Percentiles rank a stretch among this genome's conserved stretches.
These are phyloP conservation scores for Neofusicoccum ribis DNA, from an alignment of 2,329 filamentous ascomycete genomes.

Conservation along the genomic window DNA sequence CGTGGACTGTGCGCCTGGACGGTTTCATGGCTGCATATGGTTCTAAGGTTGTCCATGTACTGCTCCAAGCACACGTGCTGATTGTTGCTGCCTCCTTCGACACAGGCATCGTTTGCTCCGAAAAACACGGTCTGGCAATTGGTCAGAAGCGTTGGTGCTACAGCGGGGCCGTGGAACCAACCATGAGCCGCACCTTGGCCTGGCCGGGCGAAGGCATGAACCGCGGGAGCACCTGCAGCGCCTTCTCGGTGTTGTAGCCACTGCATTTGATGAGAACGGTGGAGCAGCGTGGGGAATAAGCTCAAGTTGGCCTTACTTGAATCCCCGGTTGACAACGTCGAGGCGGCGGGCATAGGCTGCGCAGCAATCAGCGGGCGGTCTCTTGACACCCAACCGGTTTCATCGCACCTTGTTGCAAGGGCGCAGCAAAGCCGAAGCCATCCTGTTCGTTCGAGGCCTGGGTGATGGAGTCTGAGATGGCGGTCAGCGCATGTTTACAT, in stretches of 20 bases:
- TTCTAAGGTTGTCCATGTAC: slow-evolving; percentile 71
- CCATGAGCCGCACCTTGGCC: slow-evolving; percentile 66
- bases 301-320: slow-evolving; percentile 52
- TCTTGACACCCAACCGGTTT: background rate
- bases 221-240: slow-evolving; percentile 65
- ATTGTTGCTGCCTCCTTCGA: slow-evolving; percentile 60
- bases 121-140: slow-evolving; percentile 70
- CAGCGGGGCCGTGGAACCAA: slow-evolving; percentile 31
- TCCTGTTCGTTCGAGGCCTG: slow-evolving; percentile 63
- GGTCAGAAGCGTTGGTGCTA: slow-evolving; percentile 10
- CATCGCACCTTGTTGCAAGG: slow-evolving; percentile 65
- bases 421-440: slow-evolving; percentile 74
- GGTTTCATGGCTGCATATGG: slow-evolving; percentile 70
- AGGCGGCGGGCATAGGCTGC: slow-evolving; percentile 73
- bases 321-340: slow-evolving; percentile 86
- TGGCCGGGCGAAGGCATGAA: slow-evolving; percentile 68
- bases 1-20: slow-evolving; percentile 69
- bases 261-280: slow-evolving; percentile 34
- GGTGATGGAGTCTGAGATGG: slow-evolving; percentile 68
- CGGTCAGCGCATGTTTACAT: background rate
- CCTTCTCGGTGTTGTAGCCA: slow-evolving; percentile 81
- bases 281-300: background rate
- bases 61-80: slow-evolving; percentile 78
- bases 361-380: slow-evolving; percentile 17
- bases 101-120: slow-evolving; percentile 85